Base-by-base conservation (phyloP, 2,329 filamentous ascomycete genomes). In the Trichoderma aggressivum region DNA sequence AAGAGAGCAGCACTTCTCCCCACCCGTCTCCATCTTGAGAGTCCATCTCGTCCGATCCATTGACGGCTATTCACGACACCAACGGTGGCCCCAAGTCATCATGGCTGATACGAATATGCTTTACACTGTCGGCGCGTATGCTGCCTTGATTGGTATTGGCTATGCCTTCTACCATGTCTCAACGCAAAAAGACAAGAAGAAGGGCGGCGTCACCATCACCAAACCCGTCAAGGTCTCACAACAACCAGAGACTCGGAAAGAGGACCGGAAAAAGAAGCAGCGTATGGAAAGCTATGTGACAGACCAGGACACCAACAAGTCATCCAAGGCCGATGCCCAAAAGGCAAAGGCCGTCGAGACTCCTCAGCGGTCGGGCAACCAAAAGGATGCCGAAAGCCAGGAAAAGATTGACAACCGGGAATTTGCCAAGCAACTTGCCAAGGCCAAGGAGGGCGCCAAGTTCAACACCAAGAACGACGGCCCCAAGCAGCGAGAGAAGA, bases 401-500 rank as follows among this genome's bases (percentile, higher is more conserved):
- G 86, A 91, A 71, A 89, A 91, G 72, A 87, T 87, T 58, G 89
- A 91, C 78, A 91, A 92, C 79, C 88, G 87, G 76, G 92, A 94
- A 75, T 95, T 96, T 80, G 93, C 93, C 36, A 88, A 88, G 76
- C 91, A 92, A 79, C 86, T 96, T 75, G 84, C 89, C 71, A 91
- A 87, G 76, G 86, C 91, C 64, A 91, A 93, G 83, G 86, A 92
- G 74, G 93, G 93, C 71, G 88, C 87, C 73, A 88, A 88, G 77
- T 87, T 88, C 75, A 83, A 81, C 72, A 80, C 82, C 76, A 86
- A 87, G 79, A 78, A 86, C 75, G 83, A 87, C 74, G 82, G 85
- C 71, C 84, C 86, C 16, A 90, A 90, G 81, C 91, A 90, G 81
- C 86, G 89, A 72, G 85, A 88, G 74, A 91, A 90, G 82, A 90